Evolutionary conservation across 805 yeast species (phyloP).

Genomic region (Blastobotrys terrestris): DNA sequence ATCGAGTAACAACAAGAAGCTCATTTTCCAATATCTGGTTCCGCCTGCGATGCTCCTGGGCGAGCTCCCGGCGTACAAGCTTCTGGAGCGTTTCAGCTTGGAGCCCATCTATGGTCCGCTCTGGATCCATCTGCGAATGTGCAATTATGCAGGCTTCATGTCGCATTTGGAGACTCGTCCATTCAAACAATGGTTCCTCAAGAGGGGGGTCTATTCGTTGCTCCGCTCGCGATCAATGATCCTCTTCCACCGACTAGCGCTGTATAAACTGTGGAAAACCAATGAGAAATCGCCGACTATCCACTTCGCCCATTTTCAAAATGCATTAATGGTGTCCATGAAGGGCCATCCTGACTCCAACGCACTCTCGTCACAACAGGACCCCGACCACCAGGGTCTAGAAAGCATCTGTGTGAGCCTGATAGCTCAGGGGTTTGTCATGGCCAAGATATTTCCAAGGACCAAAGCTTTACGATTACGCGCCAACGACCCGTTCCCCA

Average conservation of each 20-base stretch:
- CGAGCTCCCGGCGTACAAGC: conserved; percentile 37
- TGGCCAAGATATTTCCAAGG: conserved; percentile 30
- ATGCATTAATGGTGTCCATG: background rate
- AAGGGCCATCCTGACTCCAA: background rate
- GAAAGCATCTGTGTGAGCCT: conserved; percentile 31
- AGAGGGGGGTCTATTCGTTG: conserved; percentile 25
- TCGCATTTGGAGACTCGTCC: conserved; percentile 28
- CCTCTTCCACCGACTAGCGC: conserved; percentile 27
- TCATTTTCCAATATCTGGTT: conserved; percentile 42
- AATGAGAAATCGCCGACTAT: background rate
- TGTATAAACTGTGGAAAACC: conserved; percentile 15
- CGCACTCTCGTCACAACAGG: background rate
- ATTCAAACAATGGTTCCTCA: conserved; percentile 18
- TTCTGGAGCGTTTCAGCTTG: conserved; percentile 26
- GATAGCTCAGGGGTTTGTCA: conserved; percentile 31
- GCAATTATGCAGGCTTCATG: conserved; percentile 37
- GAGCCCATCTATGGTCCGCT: conserved; percentile 36
- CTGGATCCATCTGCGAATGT: conserved; percentile 35
- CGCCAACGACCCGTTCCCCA: conserved; percentile 21
- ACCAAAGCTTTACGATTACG: conserved; percentile 18
- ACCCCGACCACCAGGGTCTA: conserved; percentile 18
- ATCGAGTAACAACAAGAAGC: conserved; percentile 32
- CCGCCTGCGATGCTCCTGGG: conserved; percentile 54
- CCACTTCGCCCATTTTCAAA: background rate
- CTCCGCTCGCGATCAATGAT: conserved; percentile 24